phyloP scores from a whole-genome alignment of 1,139 yeast genomes.

The Hansenula lynferdii region DNA sequence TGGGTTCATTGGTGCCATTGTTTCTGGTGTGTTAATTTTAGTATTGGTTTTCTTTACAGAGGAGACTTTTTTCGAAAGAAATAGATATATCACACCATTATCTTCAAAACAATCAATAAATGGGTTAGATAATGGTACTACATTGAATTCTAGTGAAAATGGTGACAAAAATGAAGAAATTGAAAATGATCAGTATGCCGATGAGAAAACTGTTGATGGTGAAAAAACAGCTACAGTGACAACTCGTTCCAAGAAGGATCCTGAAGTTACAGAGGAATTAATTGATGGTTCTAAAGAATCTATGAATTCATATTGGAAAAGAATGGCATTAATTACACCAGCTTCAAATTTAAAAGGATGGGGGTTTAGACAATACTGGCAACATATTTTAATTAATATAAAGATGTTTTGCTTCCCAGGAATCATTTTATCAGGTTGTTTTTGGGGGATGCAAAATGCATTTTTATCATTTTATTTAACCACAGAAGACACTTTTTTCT shows the following conservation, averaged over 20 bases:
- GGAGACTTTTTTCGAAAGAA: conserved; percentile 74
- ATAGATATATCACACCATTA: conserved; percentile 31
- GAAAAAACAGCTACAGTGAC: neutral
- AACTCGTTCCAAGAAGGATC: conserved; percentile 1
- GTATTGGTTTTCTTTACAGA: conserved; percentile 59
- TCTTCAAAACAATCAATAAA: conserved; percentile 20
- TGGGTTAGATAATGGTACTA: conserved; percentile 17
- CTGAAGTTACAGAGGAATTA: conserved; percentile 17
- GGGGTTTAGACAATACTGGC: conserved; percentile 66
- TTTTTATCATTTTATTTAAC: conserved; percentile 77
- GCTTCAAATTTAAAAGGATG: conserved; percentile 62
- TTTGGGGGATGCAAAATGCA: conserved; percentile 86
- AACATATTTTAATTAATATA: conserved; percentile 51
- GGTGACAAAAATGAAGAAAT: conserved; percentile 1
- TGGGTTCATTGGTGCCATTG: conserved; percentile 75
- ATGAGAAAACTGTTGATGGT: conserved; percentile 4
- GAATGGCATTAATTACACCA: conserved; percentile 60
- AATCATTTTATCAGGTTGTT: conserved; percentile 72
- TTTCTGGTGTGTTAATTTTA: conserved; percentile 54
- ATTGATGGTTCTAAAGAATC: conserved; percentile 39
- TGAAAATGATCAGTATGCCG: conserved; percentile 3
- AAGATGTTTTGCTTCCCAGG: conserved; percentile 76
- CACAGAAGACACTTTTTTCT: conserved; percentile 70
- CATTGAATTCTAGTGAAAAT: conserved; percentile 5
- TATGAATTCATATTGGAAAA: conserved; percentile 42